Percentiles rank a stretch among this genome's conserved stretches.
phyloP scores from a whole-genome alignment of 2,329 filamentous ascomycete species.

The Penicillium sp. region DNA sequence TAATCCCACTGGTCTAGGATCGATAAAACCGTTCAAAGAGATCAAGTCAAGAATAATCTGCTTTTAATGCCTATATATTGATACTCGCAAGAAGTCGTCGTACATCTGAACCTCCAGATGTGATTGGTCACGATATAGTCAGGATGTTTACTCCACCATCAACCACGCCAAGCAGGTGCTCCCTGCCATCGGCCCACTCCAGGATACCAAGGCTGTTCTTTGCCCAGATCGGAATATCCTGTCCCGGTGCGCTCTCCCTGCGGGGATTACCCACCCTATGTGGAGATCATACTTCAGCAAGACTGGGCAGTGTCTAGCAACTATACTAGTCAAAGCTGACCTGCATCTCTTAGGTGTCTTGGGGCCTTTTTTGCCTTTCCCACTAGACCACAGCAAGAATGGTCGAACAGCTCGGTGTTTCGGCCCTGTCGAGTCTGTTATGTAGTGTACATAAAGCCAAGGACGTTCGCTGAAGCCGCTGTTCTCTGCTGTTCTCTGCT shows the following conservation, averaged over 20 bases:
- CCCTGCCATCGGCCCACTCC: background rate
- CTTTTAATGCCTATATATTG: background rate
- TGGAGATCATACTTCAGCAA: background rate
- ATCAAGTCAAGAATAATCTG: background rate
- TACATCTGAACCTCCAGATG: background rate
- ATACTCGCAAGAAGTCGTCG: background rate
- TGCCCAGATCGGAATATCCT: background rate
- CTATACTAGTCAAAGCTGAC: background rate
- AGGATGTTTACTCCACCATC: background rate
- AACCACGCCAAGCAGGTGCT: background rate
- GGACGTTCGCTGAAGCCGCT: background rate
- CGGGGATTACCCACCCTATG: background rate
- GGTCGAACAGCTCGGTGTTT: background rate
- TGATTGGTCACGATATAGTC: background rate
- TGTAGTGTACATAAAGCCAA: background rate
- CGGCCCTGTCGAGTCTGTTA: background rate
- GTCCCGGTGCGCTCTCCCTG: background rate
- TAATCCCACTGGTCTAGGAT: background rate
- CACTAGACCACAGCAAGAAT: background rate
- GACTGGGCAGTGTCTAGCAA: background rate
- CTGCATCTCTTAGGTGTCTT: background rate
- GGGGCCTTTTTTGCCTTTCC: background rate
- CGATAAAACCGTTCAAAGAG: background rate
- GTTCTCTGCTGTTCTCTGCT: background rate
- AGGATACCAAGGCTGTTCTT: background rate